Percentiles rank a stretch among this genome's conserved stretches.
These are phyloP conservation scores for Takakia lepidozioides DNA, from an alignment of 225 moss, liverwort and hornwort genomes.

Conservation along the genomic window DNA sequence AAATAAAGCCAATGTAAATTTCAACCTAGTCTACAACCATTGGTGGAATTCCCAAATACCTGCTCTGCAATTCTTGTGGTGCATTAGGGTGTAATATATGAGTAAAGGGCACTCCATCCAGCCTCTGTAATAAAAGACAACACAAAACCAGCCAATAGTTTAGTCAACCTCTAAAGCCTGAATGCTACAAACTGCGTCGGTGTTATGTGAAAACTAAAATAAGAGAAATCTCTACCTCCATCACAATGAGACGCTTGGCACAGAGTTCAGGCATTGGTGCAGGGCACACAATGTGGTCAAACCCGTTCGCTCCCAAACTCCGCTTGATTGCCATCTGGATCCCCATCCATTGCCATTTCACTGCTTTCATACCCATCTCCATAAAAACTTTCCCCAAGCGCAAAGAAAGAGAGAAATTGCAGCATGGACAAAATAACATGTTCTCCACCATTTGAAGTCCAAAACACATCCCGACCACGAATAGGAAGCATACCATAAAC, in stretches of 20 bases:
- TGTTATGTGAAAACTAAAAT: not conserved
- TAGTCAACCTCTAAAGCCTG: not conserved
- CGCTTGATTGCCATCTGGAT: conserved; percentile 65
- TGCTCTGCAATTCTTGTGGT: conserved; percentile 53
- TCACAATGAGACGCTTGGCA: conserved; percentile 81
- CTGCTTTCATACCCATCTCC: too few relatives aligned
- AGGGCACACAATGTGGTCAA: conserved; percentile 74
- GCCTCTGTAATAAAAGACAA: conserved; percentile 40
- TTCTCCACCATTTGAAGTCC: conserved; percentile 10
- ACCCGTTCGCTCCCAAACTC: conserved; percentile 62
- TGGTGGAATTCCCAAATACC: conserved; percentile 21
- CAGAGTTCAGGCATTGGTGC: conserved; percentile 74
- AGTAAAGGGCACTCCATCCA: conserved; percentile 95
- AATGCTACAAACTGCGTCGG: not conserved
- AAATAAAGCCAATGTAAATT: too few relatives aligned
- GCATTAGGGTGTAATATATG: conserved; percentile 73
- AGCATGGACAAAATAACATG: conserved; percentile 4
- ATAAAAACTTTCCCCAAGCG: too few relatives aligned
- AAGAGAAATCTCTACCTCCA: conserved; percentile 53
- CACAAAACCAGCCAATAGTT: not conserved
- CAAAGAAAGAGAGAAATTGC: not conserved
- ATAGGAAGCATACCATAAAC: conserved; percentile 64
- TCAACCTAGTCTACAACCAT: not conserved
- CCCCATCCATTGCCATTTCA: not conserved
- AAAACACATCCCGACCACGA: not conserved